Conservation (phyloP, 768 basidiomycete species). For the Boletus fagicola region DNA sequence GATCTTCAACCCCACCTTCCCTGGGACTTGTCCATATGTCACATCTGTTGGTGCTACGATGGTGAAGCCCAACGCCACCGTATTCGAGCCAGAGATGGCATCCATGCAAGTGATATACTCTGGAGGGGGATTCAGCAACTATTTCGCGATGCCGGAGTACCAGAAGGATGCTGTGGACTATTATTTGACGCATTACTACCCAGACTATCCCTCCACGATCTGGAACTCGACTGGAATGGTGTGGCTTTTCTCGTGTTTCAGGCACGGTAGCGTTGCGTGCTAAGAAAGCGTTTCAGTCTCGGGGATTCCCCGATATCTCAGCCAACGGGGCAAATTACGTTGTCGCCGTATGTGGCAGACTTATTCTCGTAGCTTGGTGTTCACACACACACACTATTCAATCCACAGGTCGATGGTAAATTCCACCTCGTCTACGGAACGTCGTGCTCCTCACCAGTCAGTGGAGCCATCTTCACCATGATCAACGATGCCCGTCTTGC, state of each 20-base stretch:
- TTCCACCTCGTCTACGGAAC: constrained; percentile 33
- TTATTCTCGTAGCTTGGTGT: neutral
- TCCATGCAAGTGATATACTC: constrained; percentile 43
- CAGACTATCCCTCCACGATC: constrained; percentile 24
- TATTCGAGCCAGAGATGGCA: constrained; percentile 51
- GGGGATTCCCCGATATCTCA: constrained; percentile 39
- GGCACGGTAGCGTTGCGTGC: neutral
- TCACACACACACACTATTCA: neutral
- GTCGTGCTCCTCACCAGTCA: constrained; percentile 32
- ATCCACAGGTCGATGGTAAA: constrained; percentile 24
- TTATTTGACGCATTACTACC: constrained; percentile 33
- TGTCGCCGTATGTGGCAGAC: constrained; percentile 17
- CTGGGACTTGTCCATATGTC: constrained; percentile 47
- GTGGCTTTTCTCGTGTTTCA: neutral
- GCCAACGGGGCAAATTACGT: constrained; percentile 37
- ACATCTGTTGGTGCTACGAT: constrained; percentile 49
- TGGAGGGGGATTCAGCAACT: constrained; percentile 41
- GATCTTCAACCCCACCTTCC: constrained; percentile 54
- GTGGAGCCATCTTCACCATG: constrained; percentile 36
- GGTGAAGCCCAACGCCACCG: constrained; percentile 40
- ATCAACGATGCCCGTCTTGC: constrained; percentile 40
- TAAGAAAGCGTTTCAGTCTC: constrained; percentile 28
- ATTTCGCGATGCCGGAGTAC: constrained; percentile 42
- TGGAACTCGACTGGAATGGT: constrained; percentile 33
- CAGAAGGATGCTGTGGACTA: constrained; percentile 35